A percentile compares a stretch with the other conserved stretches of the same genome.
Conservation (phyloP, 2,329 filamentous ascomycete species). For the Ophiocordyceps polyrhachis-furcata region DNA sequence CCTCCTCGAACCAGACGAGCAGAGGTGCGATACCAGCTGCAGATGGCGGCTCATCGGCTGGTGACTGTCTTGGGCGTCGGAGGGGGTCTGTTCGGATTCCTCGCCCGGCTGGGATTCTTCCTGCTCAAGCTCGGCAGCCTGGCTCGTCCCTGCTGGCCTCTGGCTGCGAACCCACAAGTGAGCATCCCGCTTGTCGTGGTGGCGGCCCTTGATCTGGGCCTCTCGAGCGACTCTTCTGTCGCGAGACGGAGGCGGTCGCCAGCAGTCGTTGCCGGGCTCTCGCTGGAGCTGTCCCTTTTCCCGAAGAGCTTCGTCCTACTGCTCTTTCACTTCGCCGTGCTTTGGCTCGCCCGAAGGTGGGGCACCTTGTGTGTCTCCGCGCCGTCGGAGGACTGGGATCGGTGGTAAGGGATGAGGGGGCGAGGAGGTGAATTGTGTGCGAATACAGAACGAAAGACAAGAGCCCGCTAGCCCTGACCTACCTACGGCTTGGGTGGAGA, state of each 20-base stretch:
- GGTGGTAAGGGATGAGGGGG: slow-evolving; percentile 8
- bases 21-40: slow-evolving; percentile 14
- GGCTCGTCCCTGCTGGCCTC: slow-evolving; percentile 51
- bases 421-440: no score
- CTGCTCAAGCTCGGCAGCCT: slow-evolving; percentile 48
- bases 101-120: slow-evolving; percentile 41
- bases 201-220: slow-evolving; percentile 45
- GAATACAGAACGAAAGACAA: no score
- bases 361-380: slow-evolving; percentile 13
- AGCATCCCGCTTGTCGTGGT: slow-evolving; percentile 49
- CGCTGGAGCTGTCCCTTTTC: slow-evolving; percentile 5
- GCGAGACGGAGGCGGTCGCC: slow-evolving; percentile 2
- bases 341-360: slow-evolving; percentile 17
- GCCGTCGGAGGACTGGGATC: slow-evolving; percentile 11
- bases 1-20: slow-evolving; percentile 21
- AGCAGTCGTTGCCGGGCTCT: slow-evolving; percentile 4
- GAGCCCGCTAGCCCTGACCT: no score
- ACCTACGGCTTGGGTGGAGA: no score
- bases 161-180: slow-evolving; percentile 43
- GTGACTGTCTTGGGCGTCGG: slow-evolving; percentile 8
- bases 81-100: slow-evolving; percentile 15
- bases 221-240: slow-evolving; percentile 1
- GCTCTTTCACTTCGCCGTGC: slow-evolving; percentile 13
- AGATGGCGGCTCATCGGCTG: slow-evolving; percentile 16
- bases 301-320: slow-evolving; percentile 14